These are phyloP conservation scores for Halophytophthora polymorphica DNA, from an alignment of 352 stramenopile genomes.

Conservation along the genomic window DNA sequence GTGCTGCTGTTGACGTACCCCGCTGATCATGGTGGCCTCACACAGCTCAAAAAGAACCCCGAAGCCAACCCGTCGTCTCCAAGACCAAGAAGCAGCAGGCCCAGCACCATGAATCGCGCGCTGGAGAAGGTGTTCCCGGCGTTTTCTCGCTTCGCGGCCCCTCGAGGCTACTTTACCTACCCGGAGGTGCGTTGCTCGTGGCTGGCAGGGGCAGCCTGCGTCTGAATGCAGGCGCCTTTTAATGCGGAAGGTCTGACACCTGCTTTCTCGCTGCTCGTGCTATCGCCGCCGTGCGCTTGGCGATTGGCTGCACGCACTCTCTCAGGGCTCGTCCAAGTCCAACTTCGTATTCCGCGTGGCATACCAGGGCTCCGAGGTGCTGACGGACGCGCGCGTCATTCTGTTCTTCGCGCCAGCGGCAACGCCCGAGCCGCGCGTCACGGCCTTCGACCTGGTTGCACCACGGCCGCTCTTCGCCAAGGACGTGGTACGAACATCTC, in stretches of 20 bases:
- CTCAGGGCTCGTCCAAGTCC: conserved; percentile 35
- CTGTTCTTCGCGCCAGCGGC: conserved; percentile 54
- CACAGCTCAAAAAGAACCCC: no score
- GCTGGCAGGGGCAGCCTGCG: no score
- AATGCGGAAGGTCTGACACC: background rate
- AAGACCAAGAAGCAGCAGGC: background rate
- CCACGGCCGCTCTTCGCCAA: conserved; percentile 63
- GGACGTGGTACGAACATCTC: conserved; percentile 37
- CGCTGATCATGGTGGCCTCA: no score
- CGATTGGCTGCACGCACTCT: no score
- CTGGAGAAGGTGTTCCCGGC: conserved; percentile 65
- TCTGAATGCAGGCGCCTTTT: background rate
- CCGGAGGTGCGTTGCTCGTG: conserved; percentile 37
- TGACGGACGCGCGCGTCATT: conserved; percentile 48
- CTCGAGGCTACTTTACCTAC: conserved; percentile 57
- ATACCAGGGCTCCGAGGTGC: conserved; percentile 34
- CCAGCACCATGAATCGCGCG: conserved; percentile 54
- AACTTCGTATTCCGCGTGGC: conserved; percentile 56
- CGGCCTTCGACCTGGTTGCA: conserved; percentile 55
- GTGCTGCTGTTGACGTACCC: no score
- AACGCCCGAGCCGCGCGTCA: conserved; percentile 47
- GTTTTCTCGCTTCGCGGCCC: conserved; percentile 39
- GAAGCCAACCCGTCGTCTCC: no score
- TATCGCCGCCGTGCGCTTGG: no score
- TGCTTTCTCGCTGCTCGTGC: background rate